Conservation (phyloP, 495 filamentous ascomycete species). For the Neurospora sp. region DNA sequence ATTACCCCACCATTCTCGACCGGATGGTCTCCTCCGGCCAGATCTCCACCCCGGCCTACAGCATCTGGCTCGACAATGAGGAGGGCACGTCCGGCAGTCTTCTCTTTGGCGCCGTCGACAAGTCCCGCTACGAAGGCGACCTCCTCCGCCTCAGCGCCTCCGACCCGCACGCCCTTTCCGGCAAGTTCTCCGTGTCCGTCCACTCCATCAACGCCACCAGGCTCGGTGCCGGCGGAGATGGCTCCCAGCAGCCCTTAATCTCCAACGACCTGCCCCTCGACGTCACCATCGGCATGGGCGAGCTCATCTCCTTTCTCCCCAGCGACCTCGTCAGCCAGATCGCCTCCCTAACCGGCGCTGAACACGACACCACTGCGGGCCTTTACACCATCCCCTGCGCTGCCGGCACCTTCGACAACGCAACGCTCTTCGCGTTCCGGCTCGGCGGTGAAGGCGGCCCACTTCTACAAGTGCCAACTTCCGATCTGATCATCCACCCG, state of each 20-base stretch:
- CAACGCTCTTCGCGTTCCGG: slow-evolving; percentile 49
- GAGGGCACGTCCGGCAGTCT: slow-evolving; percentile 57
- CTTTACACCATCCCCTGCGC: slow-evolving; percentile 57
- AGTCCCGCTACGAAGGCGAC: slow-evolving; percentile 56
- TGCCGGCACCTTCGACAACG: slow-evolving; percentile 28
- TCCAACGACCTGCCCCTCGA: slow-evolving; percentile 56
- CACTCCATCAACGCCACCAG: slow-evolving; percentile 26
- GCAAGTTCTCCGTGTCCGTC: slow-evolving; percentile 56
- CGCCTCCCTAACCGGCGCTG: slow-evolving; percentile 48
- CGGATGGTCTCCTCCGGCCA: slow-evolving; percentile 52
- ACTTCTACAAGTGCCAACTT: slow-evolving; percentile 51
- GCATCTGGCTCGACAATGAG: slow-evolving; percentile 65
- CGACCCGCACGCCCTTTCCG: slow-evolving; percentile 21
- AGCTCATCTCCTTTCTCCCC: slow-evolving; percentile 66
- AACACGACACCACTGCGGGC: slow-evolving; percentile 29
- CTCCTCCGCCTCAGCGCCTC: slow-evolving; percentile 49
- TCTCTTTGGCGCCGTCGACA: slow-evolving; percentile 77
- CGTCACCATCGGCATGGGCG: slow-evolving; percentile 43
- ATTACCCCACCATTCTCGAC: slow-evolving; percentile 61
- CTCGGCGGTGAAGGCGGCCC: slow-evolving; percentile 38
- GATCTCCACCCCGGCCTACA: slow-evolving; percentile 68
- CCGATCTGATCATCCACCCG: slow-evolving; percentile 52
- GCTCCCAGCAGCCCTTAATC: slow-evolving; percentile 29
- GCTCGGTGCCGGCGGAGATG: slow-evolving; percentile 10
- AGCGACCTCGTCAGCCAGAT: slow-evolving; percentile 45